phyloP scores from a whole-genome alignment of 495 filamentous ascomycete genomes.

The Annulohypoxylon bovei region DNA sequence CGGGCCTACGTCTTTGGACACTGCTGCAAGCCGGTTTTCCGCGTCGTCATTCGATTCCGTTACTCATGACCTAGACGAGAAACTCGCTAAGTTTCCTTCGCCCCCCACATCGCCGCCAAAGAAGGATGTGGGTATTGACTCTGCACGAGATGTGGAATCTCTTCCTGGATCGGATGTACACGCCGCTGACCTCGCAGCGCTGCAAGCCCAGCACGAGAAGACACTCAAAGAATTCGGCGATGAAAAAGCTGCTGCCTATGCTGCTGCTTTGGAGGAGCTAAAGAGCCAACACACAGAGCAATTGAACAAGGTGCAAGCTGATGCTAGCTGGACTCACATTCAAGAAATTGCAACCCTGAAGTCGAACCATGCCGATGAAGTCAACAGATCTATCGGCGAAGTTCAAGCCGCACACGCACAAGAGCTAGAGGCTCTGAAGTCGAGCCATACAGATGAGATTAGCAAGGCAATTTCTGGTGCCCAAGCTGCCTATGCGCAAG shows the following conservation, averaged over 20 bases:
- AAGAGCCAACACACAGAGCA: constrained; percentile 57
- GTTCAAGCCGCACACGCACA: constrained; percentile 44
- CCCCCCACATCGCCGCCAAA: constrained; percentile 51
- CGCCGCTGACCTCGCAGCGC: constrained; percentile 34
- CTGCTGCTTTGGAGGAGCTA: constrained; percentile 55
- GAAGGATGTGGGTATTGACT: constrained; percentile 22
- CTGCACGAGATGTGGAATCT: constrained; percentile 50
- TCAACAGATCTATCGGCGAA: constrained; percentile 45
- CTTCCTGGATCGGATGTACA: constrained; percentile 42
- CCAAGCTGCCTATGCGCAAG: constrained; percentile 44
- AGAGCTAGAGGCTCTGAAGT: constrained; percentile 55
- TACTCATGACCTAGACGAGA: constrained; percentile 56
- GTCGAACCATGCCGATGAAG: constrained; percentile 53
- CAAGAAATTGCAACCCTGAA: constrained; percentile 52
- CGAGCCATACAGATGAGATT: constrained; percentile 53
- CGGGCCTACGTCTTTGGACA: constrained; percentile 53
- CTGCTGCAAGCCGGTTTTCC: constrained; percentile 44
- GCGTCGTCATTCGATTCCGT: constrained; percentile 52
- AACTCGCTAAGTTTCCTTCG: constrained; percentile 58
- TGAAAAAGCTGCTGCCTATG: constrained; percentile 59
- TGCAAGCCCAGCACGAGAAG: constrained; percentile 58
- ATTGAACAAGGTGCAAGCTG: constrained; percentile 48
- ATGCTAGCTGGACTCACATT: constrained; percentile 50
- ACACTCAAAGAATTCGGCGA: constrained; percentile 54
- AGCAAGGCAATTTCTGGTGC: constrained; percentile 48